phyloP scores from a whole-genome alignment of 495 filamentous ascomycete species.

The Bryoglossum gracile region DNA sequence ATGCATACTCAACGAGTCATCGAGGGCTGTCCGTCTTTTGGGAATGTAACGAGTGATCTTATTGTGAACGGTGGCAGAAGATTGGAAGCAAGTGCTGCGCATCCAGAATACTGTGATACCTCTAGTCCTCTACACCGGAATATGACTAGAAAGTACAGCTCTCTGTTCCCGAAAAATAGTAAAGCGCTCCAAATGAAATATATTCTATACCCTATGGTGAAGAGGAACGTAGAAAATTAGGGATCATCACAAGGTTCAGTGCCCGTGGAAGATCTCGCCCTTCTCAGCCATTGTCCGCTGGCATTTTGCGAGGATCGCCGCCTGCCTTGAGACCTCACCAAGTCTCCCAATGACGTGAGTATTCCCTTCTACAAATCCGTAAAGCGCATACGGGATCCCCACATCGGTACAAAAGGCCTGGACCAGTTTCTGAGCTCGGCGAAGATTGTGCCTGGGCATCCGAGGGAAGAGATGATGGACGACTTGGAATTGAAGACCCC shows the following conservation, averaged over 20 bases:
- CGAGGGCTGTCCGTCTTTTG: too few species aligned
- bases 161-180: too few species aligned
- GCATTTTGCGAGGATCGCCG: constrained; percentile 80
- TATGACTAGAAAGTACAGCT: too few species aligned
- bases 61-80: too few species aligned
- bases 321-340: constrained; percentile 81
- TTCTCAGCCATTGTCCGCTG: constrained; percentile 49
- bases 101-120: too few species aligned
- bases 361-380: constrained; percentile 91
- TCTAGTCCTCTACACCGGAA: too few species aligned
- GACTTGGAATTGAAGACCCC: constrained; percentile 92
- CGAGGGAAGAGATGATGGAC: constrained; percentile 92
- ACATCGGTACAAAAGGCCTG: constrained; percentile 87
- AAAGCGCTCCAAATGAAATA: too few species aligned
- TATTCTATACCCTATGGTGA: too few species aligned
- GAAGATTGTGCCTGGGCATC: constrained; percentile 91
- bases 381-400: constrained; percentile 87
- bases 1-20: too few species aligned
- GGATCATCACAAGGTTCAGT: constrained; percentile 14
- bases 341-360: constrained; percentile 78
- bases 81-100: too few species aligned
- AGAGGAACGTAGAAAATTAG: too few species aligned
- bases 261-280: constrained; percentile 33
- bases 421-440: constrained; percentile 73
- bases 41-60: neutral